phyloP scores from a whole-genome alignment of 768 basidiomycete genomes.

The Paxillus rubicundulus region DNA sequence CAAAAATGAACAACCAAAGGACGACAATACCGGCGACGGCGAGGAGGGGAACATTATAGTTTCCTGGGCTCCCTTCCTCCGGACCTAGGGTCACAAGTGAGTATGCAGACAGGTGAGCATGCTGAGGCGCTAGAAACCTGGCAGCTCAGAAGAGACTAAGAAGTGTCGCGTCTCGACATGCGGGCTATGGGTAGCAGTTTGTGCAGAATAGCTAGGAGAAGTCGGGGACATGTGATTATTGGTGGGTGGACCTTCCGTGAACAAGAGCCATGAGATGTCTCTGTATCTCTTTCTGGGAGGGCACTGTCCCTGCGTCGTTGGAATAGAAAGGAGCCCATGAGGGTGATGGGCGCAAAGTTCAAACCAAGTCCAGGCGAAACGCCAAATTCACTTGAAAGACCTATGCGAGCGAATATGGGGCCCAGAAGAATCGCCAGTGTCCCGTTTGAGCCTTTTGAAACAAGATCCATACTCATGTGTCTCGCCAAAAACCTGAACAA shows the following conservation, averaged over 20 bases:
- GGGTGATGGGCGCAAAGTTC: constrained; percentile 1
- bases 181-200: background rate
- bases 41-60: background rate
- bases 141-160: background rate
- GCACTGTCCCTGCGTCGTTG: background rate
- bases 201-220: background rate
- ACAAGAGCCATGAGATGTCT: background rate
- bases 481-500: background rate
- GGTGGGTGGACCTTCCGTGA: background rate
- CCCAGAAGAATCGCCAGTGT: background rate
- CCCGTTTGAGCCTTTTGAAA: background rate
- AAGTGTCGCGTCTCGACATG: background rate
- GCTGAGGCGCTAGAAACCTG: constrained; percentile 1
- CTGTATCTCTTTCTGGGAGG: constrained; percentile 14
- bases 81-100: background rate
- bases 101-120: no score
- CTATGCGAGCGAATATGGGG: background rate
- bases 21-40: background rate
- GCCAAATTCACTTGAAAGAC: background rate
- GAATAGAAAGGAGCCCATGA: background rate
- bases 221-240: background rate
- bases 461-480: background rate
- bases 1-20: constrained; percentile 5
- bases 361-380: background rate
- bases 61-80: background rate